Base-by-base conservation (phyloP, 164 flowering plant species). In the Magnolia kwangsiensis region DNA sequence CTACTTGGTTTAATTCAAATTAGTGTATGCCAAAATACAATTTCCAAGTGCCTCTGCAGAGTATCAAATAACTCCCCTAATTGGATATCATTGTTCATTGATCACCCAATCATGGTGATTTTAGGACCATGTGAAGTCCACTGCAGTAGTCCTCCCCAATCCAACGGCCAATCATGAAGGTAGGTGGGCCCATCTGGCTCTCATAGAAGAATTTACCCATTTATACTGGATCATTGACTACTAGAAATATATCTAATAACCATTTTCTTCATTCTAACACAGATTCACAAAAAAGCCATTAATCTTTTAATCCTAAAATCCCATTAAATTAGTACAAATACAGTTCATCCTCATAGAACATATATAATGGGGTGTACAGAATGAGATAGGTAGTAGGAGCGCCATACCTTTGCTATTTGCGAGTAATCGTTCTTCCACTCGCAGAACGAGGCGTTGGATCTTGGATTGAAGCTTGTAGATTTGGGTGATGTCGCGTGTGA, bases 391-490 rank as follows among this genome's bases (percentile, higher is more conserved):
- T 23, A 67, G 49, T 67, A 7, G 20, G 50, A 67, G 49, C 49
- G 31, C 1, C 8, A 13, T 27, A 67, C 70, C 70, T 14, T 67
- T 10, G 50, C 37, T 13, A 18, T 67, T 27, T 27, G 70, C 18
- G 13, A 49, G 55, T 3, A 69, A 6, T 49, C 21, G 55, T 71
- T 51, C 20, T 23, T 71, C 63, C 61, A 50, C 19, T 50, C 13
- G 13, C 14, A 16, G 19, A 63, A 51, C 74, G 19, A 71, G 37
- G 63, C 50, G 61, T 21, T 51, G 63, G 29, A 71, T 71, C n/a
- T 51, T 71, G 55, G 61, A 50, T 51, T 71, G 74, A 50, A 51
- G 74, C 23, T 51, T 71, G 19, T 49, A 69, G 31, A 71, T 71
- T 23, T 70, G 58, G 24, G 24, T 45, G 58, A 70, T n/a, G 4